Evolutionary conservation across 352 stramenopile species (phyloP), one percentile per base, ranked within the genome.

Genomic region (Elongisporangium undulatum): DNA sequence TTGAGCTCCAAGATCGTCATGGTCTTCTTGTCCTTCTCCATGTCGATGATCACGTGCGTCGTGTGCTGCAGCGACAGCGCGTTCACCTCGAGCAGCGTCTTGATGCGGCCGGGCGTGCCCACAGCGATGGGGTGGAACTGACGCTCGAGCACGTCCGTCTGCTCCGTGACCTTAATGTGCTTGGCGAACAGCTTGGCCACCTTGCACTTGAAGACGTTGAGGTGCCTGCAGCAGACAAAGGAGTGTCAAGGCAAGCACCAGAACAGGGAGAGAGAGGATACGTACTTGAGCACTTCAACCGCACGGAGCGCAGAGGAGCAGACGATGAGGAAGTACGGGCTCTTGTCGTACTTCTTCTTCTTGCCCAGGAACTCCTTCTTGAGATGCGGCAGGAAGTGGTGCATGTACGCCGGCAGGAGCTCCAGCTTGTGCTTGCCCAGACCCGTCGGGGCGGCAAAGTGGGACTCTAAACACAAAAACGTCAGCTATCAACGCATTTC

Each of bases 111-210:
- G 0, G 86, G 82, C 5, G 86, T 95, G 22, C 86, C 86, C 21
- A 95, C 82, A 12, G 86, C 79, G 53, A 95, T 92, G 21, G 86
- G 84, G 21, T 89, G 64, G 63, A 83, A 95, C 13, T 68, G 78
- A 39, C 72, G 68, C 24, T 75, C 68, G 8, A 98, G 79, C 61
- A 92, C 77, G 45, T 92, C 82, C 0, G 80, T 79, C 69, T 98
- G 95, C 59, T 97, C 84, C 45, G 92, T 72, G 9, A 92, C 74
- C 55, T 93, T 97, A 64, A 97, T 84, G 69, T 98, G 92, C 64
- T 98, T 98, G 51, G 79, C 89, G 74, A 98, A 98, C n/a, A 98
- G 79, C 70, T 98, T 98, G 49, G 89, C 94, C n/a, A 96, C 77
- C 22, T 92, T 91, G 60, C 95, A 89, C 63, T 97, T 94, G 57